A percentile compares a stretch with the other conserved stretches of the same genome.
These are phyloP conservation scores for Omphalotus olearius DNA, from an alignment of 1,284 basidiomycete genomes.

Conservation along the genomic window DNA sequence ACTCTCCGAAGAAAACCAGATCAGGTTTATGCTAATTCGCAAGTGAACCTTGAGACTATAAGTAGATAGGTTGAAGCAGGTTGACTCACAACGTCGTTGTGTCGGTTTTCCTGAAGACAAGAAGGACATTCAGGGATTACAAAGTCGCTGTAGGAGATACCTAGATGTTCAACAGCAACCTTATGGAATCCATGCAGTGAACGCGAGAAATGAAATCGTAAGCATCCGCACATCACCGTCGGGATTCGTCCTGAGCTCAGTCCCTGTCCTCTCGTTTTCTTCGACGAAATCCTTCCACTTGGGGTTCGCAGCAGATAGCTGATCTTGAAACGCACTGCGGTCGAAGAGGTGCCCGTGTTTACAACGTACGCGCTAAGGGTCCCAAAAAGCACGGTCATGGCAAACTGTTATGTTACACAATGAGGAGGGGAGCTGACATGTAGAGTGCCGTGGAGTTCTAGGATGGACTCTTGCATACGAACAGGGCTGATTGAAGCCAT, in stretches of 20 bases:
- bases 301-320: slow-evolving; percentile 72
- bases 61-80: slow-evolving; percentile 6
- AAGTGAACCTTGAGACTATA: not conserved
- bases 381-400: not conserved
- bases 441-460: slow-evolving; percentile 88
- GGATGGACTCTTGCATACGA: slow-evolving; percentile 43
- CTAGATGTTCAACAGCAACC: slow-evolving; percentile 72
- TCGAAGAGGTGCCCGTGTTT: slow-evolving; percentile 62
- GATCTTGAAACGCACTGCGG: slow-evolving; percentile 71
- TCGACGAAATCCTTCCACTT: slow-evolving; percentile 71
- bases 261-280: slow-evolving; percentile 61
- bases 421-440: slow-evolving; percentile 47
- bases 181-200: slow-evolving; percentile 24
- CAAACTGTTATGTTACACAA: slow-evolving; percentile 2
- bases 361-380: slow-evolving; percentile 67
- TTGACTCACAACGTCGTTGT: slow-evolving; percentile 47
- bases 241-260: slow-evolving; percentile 77
- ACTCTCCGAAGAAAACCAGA: slow-evolving; percentile 88
- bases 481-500: slow-evolving; percentile 31
- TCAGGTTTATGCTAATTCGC: slow-evolving; percentile 69
- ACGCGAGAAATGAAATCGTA: not conserved
- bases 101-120: slow-evolving; percentile 54
- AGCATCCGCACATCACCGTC: slow-evolving; percentile 77
- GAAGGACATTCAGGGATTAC: slow-evolving; percentile 72
- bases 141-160: slow-evolving; percentile 72